phyloP scores from a whole-genome alignment of 2,329 filamentous ascomycete species.

The Dichotomopilus funicola region DNA sequence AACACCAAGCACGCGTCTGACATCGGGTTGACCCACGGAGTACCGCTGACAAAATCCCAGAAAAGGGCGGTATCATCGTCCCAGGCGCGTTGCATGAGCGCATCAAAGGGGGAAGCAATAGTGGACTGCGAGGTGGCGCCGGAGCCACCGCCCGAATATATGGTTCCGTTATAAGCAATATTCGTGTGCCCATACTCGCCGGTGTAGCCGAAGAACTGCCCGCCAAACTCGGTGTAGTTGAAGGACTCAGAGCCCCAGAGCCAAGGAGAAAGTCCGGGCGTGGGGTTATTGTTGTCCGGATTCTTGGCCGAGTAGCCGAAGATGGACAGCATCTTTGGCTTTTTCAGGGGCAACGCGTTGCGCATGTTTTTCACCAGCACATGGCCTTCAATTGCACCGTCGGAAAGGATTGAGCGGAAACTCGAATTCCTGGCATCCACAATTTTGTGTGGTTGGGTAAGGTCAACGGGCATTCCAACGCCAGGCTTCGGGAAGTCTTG shows the following conservation, averaged over 20 bases:
- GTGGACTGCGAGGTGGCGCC: conserved; percentile 35
- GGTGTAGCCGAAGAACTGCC: conserved; percentile 27
- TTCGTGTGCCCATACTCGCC: conserved; percentile 16
- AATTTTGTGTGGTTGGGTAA: conserved; percentile 43
- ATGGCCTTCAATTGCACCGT: conserved; percentile 57
- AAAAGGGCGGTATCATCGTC: conserved; percentile 51
- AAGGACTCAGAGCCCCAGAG: conserved; percentile 36
- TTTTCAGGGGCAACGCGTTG: conserved; percentile 46
- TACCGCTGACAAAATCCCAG: conserved; percentile 48
- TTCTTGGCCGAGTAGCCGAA: conserved; percentile 54
- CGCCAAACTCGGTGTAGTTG: conserved; percentile 28
- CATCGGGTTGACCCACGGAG: conserved; percentile 42
- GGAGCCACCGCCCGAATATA: conserved; percentile 40
- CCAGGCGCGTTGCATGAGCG: conserved; percentile 44
- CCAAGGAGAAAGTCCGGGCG: conserved; percentile 32
- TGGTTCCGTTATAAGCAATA: conserved; percentile 38
- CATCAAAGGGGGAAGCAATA: conserved; percentile 48
- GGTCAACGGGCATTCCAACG: conserved; percentile 44
- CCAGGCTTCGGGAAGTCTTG: conserved; percentile 41
- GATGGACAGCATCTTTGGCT: conserved; percentile 47
- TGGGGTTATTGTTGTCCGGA: conserved; percentile 38
- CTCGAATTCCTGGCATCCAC: conserved; percentile 50
- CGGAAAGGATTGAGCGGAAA: conserved; percentile 37
- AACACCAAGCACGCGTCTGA: conserved; percentile 63
- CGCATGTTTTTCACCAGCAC: conserved; percentile 58